A percentile compares a stretch with the other conserved stretches of the same genome.
phyloP scores from a whole-genome alignment of 2,329 filamentous ascomycete genomes.

The Phoma herbarum region DNA sequence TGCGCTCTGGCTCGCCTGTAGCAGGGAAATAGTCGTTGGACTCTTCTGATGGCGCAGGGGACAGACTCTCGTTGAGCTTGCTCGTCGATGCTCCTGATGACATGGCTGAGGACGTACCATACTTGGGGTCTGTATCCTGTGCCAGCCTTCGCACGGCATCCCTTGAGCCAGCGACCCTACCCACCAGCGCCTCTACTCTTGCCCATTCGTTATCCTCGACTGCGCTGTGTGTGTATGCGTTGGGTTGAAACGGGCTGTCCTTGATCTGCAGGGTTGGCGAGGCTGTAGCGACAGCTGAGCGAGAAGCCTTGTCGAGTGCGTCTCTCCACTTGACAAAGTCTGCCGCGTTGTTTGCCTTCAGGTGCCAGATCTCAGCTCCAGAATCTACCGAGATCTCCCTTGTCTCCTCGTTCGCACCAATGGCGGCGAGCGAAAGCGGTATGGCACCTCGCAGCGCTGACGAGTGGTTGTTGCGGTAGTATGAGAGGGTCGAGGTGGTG shows the following conservation, averaged over 20 bases:
- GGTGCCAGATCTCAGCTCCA: conserved; percentile 95
- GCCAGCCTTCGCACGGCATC: conserved; percentile 88
- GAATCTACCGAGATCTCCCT: conserved; percentile 97
- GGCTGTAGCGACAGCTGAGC: conserved; percentile 51
- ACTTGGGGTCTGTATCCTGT: conserved; percentile 79
- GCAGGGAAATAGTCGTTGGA: conserved; percentile 65
- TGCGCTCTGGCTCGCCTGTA: conserved; percentile 62
- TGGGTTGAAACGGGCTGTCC: conserved; percentile 32
- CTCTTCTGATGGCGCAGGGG: conserved; percentile 56
- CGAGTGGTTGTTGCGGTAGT: conserved; percentile 94
- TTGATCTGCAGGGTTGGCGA: conserved; percentile 43
- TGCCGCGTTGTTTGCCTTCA: conserved; percentile 80
- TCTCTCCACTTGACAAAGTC: conserved; percentile 90
- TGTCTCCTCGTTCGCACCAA: conserved; percentile 86
- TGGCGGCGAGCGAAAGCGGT: conserved; percentile 87
- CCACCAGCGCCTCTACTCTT: conserved; percentile 84
- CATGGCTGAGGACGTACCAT: conserved; percentile 47
- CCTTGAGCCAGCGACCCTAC: conserved; percentile 83
- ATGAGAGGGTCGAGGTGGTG: conserved; percentile 91
- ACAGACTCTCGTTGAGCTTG: conserved; percentile 41
- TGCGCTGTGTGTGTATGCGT: conserved; percentile 32
- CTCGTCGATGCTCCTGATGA: conserved; percentile 45
- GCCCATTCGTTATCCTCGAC: conserved; percentile 86
- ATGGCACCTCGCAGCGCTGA: conserved; percentile 92
- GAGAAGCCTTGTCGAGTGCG: conserved; percentile 83